A percentile compares a stretch with the other conserved stretches of the same genome.
Evolutionary conservation across 176 grass and related monocot species (phyloP).

Genomic region (Raddia distichophylla): DNA sequence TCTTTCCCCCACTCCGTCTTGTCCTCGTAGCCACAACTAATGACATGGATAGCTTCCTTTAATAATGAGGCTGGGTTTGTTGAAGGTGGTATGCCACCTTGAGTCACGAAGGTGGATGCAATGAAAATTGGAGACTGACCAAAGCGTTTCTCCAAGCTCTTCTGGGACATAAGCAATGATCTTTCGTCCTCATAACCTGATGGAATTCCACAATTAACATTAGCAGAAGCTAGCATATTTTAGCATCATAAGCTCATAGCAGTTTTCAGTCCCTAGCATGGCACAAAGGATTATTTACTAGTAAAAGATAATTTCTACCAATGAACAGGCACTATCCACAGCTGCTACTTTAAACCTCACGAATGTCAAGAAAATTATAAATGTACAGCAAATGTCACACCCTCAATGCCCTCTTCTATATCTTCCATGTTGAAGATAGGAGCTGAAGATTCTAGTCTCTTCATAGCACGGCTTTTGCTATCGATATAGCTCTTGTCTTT

Average conservation of each 20-base stretch:
- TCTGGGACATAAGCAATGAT: constrained; percentile 94
- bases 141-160: constrained; percentile 90
- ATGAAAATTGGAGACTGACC: constrained; percentile 91
- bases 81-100: constrained; percentile 90
- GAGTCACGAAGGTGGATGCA: constrained; percentile 93
- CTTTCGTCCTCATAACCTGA: constrained; percentile 96
- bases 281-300: background rate
- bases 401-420: constrained; percentile 97
- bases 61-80: constrained; percentile 69
- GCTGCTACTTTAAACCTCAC: background rate
- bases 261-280: background rate
- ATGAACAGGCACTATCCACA: background rate
- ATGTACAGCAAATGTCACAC: constrained; percentile 37
- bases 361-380: constrained; percentile 13
- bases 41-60: constrained; percentile 91
- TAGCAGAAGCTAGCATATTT: constrained; percentile 24
- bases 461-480: constrained; percentile 83
- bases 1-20: constrained; percentile 96
- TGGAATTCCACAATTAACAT: constrained; percentile 38
- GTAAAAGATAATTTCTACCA: background rate
- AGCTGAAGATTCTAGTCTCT: constrained; percentile 96
- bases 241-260: constrained; percentile 14
- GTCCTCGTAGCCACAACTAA: constrained; percentile 90
- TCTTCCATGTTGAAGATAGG: constrained; percentile 99
- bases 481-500: constrained; percentile 93